These are phyloP conservation scores for Bryoerythrophyllum caledonicum DNA, from an alignment of 225 moss, liverwort and hornwort species.

Conservation along the genomic window DNA sequence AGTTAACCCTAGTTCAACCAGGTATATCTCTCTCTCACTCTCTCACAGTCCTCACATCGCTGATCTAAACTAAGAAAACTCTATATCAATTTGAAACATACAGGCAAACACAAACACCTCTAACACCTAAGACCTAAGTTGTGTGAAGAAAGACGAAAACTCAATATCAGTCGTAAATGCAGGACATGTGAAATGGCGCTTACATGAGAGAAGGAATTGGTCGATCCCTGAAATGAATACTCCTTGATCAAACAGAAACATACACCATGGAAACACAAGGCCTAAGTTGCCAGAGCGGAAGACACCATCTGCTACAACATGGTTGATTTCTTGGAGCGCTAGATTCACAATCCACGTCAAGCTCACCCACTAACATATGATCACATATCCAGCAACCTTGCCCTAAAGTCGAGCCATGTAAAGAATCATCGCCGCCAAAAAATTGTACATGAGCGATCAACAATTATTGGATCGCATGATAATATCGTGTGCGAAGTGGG, in stretches of 20 bases:
- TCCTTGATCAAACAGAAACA: not conserved
- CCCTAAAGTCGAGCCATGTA: not conserved
- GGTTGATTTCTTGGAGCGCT: conserved; percentile 29
- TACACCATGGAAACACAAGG: not conserved
- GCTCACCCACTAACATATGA: conserved; percentile 15
- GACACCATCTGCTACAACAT: conserved; percentile 17
- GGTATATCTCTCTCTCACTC: not conserved
- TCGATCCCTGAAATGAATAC: not conserved
- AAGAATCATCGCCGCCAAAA: not conserved
- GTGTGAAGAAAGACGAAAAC: not conserved
- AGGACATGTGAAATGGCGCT: not conserved
- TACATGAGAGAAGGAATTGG: not conserved
- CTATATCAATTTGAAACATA: too few species aligned
- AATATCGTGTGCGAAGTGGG: too few species aligned
- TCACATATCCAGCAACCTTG: not conserved
- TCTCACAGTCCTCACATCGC: not conserved
- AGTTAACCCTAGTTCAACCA: not conserved
- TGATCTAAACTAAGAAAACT: too few species aligned
- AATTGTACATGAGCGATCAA: not conserved
- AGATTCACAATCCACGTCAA: conserved; percentile 8
- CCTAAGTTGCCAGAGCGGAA: not conserved
- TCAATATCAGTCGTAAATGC: not conserved
- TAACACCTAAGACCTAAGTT: too few species aligned
- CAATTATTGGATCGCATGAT: not conserved
- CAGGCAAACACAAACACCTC: too few species aligned